Evolutionary conservation across 345 rosid species (phyloP), one percentile per base, ranked within the genome.

Genomic region (Moricandia arvensis): DNA sequence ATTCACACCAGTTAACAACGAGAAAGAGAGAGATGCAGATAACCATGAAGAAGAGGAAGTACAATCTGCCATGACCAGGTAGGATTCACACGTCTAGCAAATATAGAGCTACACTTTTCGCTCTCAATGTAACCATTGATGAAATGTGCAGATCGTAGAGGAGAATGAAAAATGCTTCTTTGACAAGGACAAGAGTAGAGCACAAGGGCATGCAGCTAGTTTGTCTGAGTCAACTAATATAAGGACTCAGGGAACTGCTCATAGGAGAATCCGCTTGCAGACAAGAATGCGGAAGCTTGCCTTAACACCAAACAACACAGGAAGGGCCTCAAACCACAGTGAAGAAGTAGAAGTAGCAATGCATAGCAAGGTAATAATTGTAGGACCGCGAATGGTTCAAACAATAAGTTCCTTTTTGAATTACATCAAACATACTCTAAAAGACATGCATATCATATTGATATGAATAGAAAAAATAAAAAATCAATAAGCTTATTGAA

Each of bases 231-330:
- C 84, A 5, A 80, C 60, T 65, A 69, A 67, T 63, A 35, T 76
- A 15, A 57, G 7, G 29, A 1, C 13, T 72, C 94, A 87, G 68
- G 96, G 93, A 54, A 89, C 82, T 71, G 94, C 93, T 74, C 75
- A 80, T 21, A 84, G 91, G 77, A 88, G 94, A 81, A 62, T 91
- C 70, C 89, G 74, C 11, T 71, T 93, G 75, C 88, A 76, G 75
- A 45, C 58, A 24, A 67, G 68, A 34, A 13, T 0, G n/a, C 24
- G 65, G 24, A 66, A 78, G 59, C 27, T 54, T 16, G 69, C 41
- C 3, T 11, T 66, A 15, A 58, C 31, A 61, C 67, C 34, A 13
- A 76, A 62, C 17, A 72, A 34, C 58, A 57, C 37, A 53, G 66
- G 16, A 61, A 47, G 51, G 38, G 79, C 73, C 69, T 31, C 67